Evolutionary conservation across 345 rosid genomes (phyloP).

Genomic region (Eucalyptus globulus): DNA sequence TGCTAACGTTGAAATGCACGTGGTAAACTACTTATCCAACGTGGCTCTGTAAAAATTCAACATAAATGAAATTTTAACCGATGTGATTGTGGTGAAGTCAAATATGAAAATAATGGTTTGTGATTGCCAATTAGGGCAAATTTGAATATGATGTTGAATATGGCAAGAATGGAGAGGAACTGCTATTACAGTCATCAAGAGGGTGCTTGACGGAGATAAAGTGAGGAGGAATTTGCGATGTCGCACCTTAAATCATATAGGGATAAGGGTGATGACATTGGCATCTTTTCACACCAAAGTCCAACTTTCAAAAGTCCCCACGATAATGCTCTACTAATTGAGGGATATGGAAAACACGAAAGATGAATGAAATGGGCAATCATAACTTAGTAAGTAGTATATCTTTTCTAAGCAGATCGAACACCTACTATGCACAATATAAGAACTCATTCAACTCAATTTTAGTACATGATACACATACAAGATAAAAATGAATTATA

Average conservation of each 20-base stretch:
- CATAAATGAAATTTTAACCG: rapidly evolving
- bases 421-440: rapidly evolving
- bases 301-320: no score
- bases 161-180: neutral
- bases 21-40: neutral
- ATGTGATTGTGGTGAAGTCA: rapidly evolving
- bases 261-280: no score
- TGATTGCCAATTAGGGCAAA: rapidly evolving
- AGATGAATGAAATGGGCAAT: no score
- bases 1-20: rapidly evolving
- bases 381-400: rapidly evolving
- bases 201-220: rapidly evolving
- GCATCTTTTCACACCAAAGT: rapidly evolving
- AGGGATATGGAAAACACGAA: no score
- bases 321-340: rapidly evolving
- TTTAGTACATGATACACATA: no score
- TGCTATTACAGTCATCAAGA: neutral
- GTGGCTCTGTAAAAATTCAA: rapidly evolving
- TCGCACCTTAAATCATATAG: no score
- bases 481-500: no score
- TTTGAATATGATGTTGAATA: neutral
- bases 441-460: rapidly evolving
- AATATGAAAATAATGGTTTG: neutral
- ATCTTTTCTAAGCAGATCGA: rapidly evolving
- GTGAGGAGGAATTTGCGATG: rapidly evolving